phyloP scores from a whole-genome alignment of 169 alveolate species.

The Blepharisma undulans region DNA sequence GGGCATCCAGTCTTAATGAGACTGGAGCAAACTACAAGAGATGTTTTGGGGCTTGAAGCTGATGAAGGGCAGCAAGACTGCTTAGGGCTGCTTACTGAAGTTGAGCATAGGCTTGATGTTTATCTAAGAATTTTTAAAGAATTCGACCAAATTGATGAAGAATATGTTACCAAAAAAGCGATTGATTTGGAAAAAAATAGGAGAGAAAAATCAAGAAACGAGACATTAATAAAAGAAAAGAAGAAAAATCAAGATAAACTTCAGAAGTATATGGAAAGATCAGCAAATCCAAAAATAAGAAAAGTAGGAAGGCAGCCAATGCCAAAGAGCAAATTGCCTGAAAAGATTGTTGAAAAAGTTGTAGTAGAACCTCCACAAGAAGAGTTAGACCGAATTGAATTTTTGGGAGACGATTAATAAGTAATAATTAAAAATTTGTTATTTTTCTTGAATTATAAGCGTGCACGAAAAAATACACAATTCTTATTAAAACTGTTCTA shows the following conservation, averaged over 20 bases:
- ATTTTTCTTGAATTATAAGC: too few relatives aligned
- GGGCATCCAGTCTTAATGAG: constrained; percentile 27
- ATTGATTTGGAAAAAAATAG: constrained; percentile 30
- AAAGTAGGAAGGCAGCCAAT: constrained; percentile 52
- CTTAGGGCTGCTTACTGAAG: constrained; percentile 52
- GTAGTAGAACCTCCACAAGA: constrained; percentile 38
- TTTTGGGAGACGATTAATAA: constrained; percentile 23
- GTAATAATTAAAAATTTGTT: not conserved
- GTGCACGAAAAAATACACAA: too few relatives aligned
- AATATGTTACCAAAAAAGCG: constrained; percentile 41
- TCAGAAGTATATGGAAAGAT: constrained; percentile 13
- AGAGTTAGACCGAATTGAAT: constrained; percentile 30
- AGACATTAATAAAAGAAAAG: constrained; percentile 19
- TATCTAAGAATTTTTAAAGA: constrained; percentile 41
- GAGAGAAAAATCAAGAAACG: constrained; percentile 47
- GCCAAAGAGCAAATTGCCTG: constrained; percentile 17
- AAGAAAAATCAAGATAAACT: constrained; percentile 34
- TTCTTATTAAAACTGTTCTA: too few relatives aligned
- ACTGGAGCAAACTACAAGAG: constrained; percentile 49
- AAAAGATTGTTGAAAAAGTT: constrained; percentile 35
- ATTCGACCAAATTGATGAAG: constrained; percentile 43
- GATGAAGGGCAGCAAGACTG: not conserved
- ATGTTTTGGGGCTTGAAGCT: constrained; percentile 38
- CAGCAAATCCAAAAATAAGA: not conserved
- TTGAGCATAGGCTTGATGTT: constrained; percentile 58